Base-by-base conservation (phyloP, 352 stramenopile genomes). In the Globisporangium nodosum region DNA sequence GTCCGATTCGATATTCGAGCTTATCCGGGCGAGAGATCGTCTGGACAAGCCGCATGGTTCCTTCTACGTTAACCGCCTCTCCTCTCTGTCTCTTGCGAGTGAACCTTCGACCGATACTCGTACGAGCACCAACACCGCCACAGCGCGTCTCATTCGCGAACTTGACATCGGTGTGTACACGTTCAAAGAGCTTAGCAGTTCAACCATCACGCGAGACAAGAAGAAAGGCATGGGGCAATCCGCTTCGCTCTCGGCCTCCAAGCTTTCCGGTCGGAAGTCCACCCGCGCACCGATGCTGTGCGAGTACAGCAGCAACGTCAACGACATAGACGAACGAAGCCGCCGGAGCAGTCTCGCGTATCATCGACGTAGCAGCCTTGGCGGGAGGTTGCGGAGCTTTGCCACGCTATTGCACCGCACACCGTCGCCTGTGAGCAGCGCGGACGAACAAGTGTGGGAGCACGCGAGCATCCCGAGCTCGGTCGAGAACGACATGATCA, bases 401-500 rank as follows among this genome's bases (percentile, higher is more conserved):
- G 52, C 51, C 5, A 37, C 46, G 31, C 35, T 54, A 16, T n/a
- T 59, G 15, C 45, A 64, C 42, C 30, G 52, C 15, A 9, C 58
- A 30, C 18, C 58, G 7, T 55, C 58, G 7, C 45, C 58, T 5
- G 21, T 18, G 33, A 37, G 6, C 20, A 49, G 30, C 42, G 13
- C 30, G 0, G 21, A 16, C 33, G 35, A 31, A 49, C 4, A 30
- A 24, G 20, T 21, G 11, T n/a, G 49, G 11, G n/a, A 24, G 5
- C 15, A 20, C 5, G 20, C 18, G 11, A 54, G 45, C 15, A 27
- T 37, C 7, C 58, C 52, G 20, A 64, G 58, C 58, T 52, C 58
- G 3, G 51, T 58, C 12, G 9, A 49, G 43, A 64, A 64, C 52
- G 58, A 59, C 30, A 37, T 59, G 24, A 55, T 55, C 52, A 55